Base-by-base conservation (phyloP, 129 eudicot species). In the Dittrichia graveolens region DNA sequence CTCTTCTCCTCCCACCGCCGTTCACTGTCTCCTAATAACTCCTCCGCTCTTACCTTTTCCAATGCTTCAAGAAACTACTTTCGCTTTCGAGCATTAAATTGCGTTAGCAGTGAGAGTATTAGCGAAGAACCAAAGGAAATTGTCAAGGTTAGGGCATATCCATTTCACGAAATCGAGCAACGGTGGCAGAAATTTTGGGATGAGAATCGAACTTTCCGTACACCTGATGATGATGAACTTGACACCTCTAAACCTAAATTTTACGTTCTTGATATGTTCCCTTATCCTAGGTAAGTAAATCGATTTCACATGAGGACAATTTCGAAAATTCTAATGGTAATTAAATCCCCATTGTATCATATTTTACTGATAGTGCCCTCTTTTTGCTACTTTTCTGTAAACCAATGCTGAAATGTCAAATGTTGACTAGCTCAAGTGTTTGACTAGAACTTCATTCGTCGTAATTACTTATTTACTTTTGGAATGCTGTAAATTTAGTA, bases 201-300 rank as follows among this genome's bases (percentile, higher is more conserved):
- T 71, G 82, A 85, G 8, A 85, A 90, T 75, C 80, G 80, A 64
- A 94, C 98, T 19, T 94, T 90, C 55, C 79, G 91, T 63, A 90
- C 96, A 4, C 96, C 95, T 3, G 97, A 90, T 79, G 81, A 71
- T 35, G 42, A 71, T 52, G 87, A 86, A n/a, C 50, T 90, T 81
- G 98, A 90, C 81, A 84, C 88, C n/a, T 82, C 93, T 15, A 94
- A 90, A 72, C 96, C 98, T 69, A 94, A 94, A 69, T 94, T 80
- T 67, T 94, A 94, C 57, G 97, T 90, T 72, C 97, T 94, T 45
- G 98, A 94, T 65, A 94, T 94, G 98, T 94, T 94, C 67, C 98
- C 98, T 75, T 90, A 90, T 77, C 97, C 98, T 45, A 90, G 96
- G 98, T 94, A 71, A 42, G 48, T 6, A 18, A 49, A 10, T 42